phyloP scores from a whole-genome alignment of 805 yeast genomes.

The Saccharomyces jurei region DNA sequence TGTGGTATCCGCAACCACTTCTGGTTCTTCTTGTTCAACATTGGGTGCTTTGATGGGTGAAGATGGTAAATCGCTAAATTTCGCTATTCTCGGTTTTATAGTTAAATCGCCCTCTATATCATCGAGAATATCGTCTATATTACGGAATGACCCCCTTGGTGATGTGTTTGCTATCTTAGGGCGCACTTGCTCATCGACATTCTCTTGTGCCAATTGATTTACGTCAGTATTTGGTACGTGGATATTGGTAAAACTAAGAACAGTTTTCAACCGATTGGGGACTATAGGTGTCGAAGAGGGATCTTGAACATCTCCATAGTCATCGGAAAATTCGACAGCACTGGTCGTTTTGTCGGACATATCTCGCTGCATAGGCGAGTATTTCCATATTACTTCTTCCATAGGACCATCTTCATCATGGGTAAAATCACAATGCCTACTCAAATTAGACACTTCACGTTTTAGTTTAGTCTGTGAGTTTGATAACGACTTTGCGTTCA shows the following conservation, averaged over 20 bases:
- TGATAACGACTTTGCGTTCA: neutral
- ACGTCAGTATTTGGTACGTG: slow-evolving; percentile 1
- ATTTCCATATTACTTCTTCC: slow-evolving; percentile 30
- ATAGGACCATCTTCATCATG: slow-evolving; percentile 9
- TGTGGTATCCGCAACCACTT: neutral
- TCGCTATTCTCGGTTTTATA: slow-evolving; percentile 5
- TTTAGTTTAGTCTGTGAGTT: neutral
- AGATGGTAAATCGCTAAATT: slow-evolving; percentile 20
- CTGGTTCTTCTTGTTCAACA: neutral
- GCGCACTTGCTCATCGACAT: neutral
- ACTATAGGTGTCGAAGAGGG: slow-evolving; percentile 29
- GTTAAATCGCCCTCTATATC: slow-evolving; percentile 21
- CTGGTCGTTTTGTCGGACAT: slow-evolving; percentile 10
- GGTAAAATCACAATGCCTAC: neutral
- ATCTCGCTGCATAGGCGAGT: slow-evolving; percentile 18
- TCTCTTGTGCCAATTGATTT: neutral
- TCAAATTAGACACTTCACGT: neutral
- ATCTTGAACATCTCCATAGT: slow-evolving; percentile 9
- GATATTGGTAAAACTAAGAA: slow-evolving; percentile 21
- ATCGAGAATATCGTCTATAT: slow-evolving; percentile 27
- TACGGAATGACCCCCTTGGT: slow-evolving; percentile 13
- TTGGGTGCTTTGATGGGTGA: slow-evolving; percentile 15
- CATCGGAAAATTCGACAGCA: slow-evolving; percentile 15
- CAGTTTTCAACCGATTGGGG: slow-evolving; percentile 19
- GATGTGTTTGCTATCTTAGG: neutral